phyloP scores from a whole-genome alignment of 1,139 yeast species.

The Protomyces inouyei region DNA sequence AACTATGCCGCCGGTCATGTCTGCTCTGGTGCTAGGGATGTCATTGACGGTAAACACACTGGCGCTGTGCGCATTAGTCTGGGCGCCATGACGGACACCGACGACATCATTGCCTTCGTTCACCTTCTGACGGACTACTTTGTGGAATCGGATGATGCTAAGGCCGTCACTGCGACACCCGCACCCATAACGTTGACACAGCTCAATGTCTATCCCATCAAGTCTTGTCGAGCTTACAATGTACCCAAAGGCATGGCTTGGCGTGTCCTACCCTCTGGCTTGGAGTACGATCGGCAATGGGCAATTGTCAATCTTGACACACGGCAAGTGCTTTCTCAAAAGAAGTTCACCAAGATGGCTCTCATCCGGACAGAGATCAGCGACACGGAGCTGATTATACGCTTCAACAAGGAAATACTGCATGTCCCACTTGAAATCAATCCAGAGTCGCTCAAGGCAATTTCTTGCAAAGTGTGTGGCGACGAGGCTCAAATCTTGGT shows the following conservation, averaged over 20 bases:
- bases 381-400: not conserved
- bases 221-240: constrained; percentile 42
- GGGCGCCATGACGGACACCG: constrained; percentile 42
- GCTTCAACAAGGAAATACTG: not conserved
- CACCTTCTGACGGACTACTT: constrained; percentile 37
- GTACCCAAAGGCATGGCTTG: constrained; percentile 37
- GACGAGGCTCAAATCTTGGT: not conserved
- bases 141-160: constrained; percentile 34
- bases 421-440: not conserved
- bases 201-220: constrained; percentile 42
- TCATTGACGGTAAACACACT: constrained; percentile 41
- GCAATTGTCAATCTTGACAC: constrained; percentile 36
- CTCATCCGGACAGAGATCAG: constrained; percentile 1
- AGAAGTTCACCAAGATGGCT: constrained; percentile 5
- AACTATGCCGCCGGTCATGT: constrained; percentile 41
- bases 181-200: constrained; percentile 5
- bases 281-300: constrained; percentile 43
- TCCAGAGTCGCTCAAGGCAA: not conserved
- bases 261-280: constrained; percentile 38
- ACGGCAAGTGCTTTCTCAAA: constrained; percentile 1
- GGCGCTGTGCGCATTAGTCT: constrained; percentile 45
- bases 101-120: constrained; percentile 36
- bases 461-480: constrained; percentile 6
- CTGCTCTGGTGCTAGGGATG: constrained; percentile 45
- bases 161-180: not conserved